These are phyloP conservation scores for Chaetomium olivaceum DNA, from an alignment of 2,329 filamentous ascomycete genomes.

Conservation along the genomic window DNA sequence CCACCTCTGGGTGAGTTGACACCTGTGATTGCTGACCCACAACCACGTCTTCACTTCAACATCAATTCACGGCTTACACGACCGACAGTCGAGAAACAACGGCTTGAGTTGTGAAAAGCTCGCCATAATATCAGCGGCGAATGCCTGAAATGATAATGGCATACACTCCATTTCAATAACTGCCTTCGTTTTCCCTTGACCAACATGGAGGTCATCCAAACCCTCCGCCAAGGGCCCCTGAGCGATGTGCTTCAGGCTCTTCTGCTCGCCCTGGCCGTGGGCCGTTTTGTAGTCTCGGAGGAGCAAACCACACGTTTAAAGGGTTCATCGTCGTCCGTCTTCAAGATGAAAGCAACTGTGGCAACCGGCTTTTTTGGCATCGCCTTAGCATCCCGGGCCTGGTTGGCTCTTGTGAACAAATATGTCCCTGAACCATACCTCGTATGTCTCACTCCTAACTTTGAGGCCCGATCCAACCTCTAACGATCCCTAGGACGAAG, in stretches of 20 bases:
- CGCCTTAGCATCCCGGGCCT: constrained; percentile 38
- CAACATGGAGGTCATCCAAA: constrained; percentile 22
- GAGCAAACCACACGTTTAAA: not conserved
- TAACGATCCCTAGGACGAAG: constrained; percentile 64
- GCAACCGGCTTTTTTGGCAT: constrained; percentile 29
- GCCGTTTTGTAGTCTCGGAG: not conserved
- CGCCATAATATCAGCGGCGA: not conserved
- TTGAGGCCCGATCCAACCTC: not conserved
- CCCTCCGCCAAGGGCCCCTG: constrained; percentile 4
- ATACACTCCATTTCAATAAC: not conserved
- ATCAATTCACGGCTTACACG: not conserved
- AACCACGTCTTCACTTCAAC: not conserved
- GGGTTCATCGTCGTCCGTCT: not conserved
- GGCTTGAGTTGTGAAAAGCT: not conserved
- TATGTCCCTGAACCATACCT: constrained; percentile 56
- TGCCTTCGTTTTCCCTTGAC: not conserved
- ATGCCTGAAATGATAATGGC: not conserved
- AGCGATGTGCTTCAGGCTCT: constrained; percentile 27
- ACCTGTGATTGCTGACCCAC: not conserved
- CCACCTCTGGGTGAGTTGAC: not conserved
- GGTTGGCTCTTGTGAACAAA: constrained; percentile 44
- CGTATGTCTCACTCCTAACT: constrained; percentile 39
- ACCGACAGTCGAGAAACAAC: not conserved
- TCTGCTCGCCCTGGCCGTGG: constrained; percentile 12
- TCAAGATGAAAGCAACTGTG: not conserved